Percentiles rank a stretch among this genome's conserved stretches.
phyloP scores from a whole-genome alignment of 768 basidiomycete genomes.

The Calocybe gangraenosa region DNA sequence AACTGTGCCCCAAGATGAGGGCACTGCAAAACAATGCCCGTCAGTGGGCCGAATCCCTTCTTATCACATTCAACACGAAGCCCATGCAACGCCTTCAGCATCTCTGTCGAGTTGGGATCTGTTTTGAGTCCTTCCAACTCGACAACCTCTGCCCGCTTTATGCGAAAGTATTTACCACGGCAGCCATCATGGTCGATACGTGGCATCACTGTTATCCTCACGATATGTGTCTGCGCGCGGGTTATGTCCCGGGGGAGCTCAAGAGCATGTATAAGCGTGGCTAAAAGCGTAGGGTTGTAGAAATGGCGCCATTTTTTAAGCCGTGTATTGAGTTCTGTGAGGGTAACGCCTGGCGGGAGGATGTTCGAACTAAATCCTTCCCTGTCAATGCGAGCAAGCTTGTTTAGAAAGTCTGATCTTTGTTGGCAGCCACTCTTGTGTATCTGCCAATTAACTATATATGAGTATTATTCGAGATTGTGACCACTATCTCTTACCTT shows the following conservation, averaged over 20 bases:
- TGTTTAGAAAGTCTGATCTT: slow-evolving; percentile 7
- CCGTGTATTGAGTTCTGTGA: slow-evolving; percentile 24
- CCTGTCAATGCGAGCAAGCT: slow-evolving; percentile 6
- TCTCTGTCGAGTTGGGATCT: slow-evolving; percentile 22
- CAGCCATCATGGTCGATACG: slow-evolving; percentile 20
- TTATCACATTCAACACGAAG: slow-evolving; percentile 23
- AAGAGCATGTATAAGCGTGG: slow-evolving; percentile 25
- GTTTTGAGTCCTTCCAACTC: slow-evolving; percentile 16
- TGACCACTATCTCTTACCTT: slow-evolving; percentile 3
- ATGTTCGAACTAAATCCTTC: not conserved
- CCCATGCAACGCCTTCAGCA: slow-evolving; percentile 14
- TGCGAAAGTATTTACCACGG: slow-evolving; percentile 23
- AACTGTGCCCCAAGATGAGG: slow-evolving; percentile 25
- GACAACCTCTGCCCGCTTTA: slow-evolving; percentile 19
- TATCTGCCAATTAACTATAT: not conserved
- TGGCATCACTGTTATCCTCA: slow-evolving; percentile 7
- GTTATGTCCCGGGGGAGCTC: slow-evolving; percentile 21
- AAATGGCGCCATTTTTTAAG: slow-evolving; percentile 30
- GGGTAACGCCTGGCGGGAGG: slow-evolving; percentile 19
- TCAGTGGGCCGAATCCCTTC: slow-evolving; percentile 18
- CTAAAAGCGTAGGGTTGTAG: slow-evolving; percentile 24
- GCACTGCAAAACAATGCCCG: slow-evolving; percentile 24
- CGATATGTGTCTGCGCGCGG: slow-evolving; percentile 13
- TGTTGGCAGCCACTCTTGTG: slow-evolving; percentile 13
- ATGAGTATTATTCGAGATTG: not conserved